Evolutionary conservation across 495 filamentous ascomycete genomes (phyloP).

Genomic region (Chaetomium fimeti): DNA sequence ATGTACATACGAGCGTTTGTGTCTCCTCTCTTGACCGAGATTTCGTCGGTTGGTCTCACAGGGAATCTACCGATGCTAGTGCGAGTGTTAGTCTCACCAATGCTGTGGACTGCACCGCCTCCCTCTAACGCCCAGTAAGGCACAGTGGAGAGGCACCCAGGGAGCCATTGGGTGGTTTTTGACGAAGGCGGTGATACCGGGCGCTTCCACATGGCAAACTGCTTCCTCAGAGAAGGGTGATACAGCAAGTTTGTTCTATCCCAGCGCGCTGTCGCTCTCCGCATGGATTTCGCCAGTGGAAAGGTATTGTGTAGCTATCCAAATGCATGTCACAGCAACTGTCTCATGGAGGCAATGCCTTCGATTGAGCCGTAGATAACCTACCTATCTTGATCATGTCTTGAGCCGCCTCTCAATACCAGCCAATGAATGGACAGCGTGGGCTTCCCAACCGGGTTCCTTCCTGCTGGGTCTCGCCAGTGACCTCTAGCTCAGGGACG

Average conservation of each 20-base stretch:
- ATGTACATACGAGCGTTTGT: too few relatives aligned
- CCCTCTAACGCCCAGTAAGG: background rate
- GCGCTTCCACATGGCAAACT: too few relatives aligned
- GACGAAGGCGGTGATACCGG: background rate
- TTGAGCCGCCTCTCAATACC: background rate
- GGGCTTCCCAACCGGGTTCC: background rate
- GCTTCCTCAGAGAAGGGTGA: too few relatives aligned
- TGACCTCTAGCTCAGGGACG: slow-evolving; percentile 5
- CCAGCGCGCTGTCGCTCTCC: too few relatives aligned
- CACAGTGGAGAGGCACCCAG: slow-evolving; percentile 5
- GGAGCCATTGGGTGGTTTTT: background rate
- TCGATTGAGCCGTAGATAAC: background rate
- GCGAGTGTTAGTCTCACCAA: background rate
- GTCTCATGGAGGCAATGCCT: background rate
- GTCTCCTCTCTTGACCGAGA: too few relatives aligned
- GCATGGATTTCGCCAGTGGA: too few relatives aligned
- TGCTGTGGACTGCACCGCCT: background rate
- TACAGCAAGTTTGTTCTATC: too few relatives aligned
- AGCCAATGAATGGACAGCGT: background rate
- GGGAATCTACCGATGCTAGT: too few relatives aligned
- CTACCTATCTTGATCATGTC: background rate
- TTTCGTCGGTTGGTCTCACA: too few relatives aligned
- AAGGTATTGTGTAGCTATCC: too few relatives aligned
- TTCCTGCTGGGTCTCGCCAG: background rate
- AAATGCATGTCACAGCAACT: too few relatives aligned